Base-by-base conservation (phyloP, 768 basidiomycete species). In the Boletus speciosus region DNA sequence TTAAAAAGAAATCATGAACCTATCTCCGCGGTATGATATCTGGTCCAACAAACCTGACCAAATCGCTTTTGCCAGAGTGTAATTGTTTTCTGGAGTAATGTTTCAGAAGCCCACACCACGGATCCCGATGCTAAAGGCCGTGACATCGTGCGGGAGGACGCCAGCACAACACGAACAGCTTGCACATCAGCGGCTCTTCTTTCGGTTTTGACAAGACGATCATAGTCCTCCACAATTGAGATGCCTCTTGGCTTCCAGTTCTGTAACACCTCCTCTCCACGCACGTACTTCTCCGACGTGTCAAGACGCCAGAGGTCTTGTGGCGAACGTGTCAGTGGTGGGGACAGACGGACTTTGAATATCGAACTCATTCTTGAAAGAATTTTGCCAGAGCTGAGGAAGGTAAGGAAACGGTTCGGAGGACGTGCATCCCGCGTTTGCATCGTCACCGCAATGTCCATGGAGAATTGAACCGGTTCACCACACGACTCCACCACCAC, bases 251-350 rank as follows among this genome's bases (percentile, higher is more conserved):
- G 85, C 61, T 84, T 88, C 95, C 96, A 98, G 19, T 78, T 70
- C 6, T 80, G 84, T 29, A 98, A 77, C 4, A 78, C 71, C 63
- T 98, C 95, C 68, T 98, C 95, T 8, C 96, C 96, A 42, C 86
- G 81, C 0, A 99, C 94, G 71, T 95, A 98, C 68, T 93, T 95
- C 72, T 91, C 89, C 29, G 90, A 85, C 1, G 96, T 98, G 73
- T 99, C 93, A 48, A 98, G 76, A 38, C 94, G 78, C 97, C 96
- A 98, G 14, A 99, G 76, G 58, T 98, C 94, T 66, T 84, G 84
- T 2, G 92, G 81, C 1, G 89, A 93, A 41, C 92, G 84, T 19
- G 91, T 93, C 56, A 91, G 73, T 15, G 91, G 88, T 12, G 96
- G 94, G 3, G 84, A 83, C 32, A 98, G 78, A 42, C 81, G 79